phyloP scores from a whole-genome alignment of 805 yeast genomes.

The Zygosaccharomyces rouxii region DNA sequence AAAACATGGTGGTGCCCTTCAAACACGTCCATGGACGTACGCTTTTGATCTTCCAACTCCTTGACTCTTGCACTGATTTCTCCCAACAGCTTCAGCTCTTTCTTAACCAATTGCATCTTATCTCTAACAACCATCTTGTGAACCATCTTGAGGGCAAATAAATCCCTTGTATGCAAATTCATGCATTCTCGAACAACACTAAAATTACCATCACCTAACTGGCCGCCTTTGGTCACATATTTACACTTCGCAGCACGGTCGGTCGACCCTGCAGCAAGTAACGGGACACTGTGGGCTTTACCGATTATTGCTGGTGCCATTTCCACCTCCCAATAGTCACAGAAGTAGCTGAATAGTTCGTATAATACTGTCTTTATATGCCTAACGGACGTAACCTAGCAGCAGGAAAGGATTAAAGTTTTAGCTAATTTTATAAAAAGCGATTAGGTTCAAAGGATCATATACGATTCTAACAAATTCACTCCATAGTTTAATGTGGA shows the following conservation, averaged over 20 bases:
- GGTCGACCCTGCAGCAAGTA: conserved; percentile 14
- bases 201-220: conserved; percentile 46
- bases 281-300: conserved; percentile 7
- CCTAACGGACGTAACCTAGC: too few relatives aligned
- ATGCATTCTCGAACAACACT: conserved; percentile 49
- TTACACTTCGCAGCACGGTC: conserved; percentile 25
- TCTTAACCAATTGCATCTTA: conserved; percentile 43
- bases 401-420: too few relatives aligned
- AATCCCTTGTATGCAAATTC: conserved; percentile 38
- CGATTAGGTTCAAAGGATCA: background rate
- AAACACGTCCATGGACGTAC: conserved; percentile 18
- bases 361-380: too few relatives aligned
- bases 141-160: conserved; percentile 46
- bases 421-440: too few relatives aligned
- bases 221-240: conserved; percentile 26
- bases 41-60: conserved; percentile 36
- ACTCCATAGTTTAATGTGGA: background rate
- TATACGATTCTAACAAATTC: background rate
- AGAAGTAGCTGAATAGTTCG: background rate
- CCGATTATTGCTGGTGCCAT: background rate
- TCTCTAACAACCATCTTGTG: conserved; percentile 28
- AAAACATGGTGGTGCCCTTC: conserved; percentile 47
- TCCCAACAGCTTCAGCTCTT: conserved; percentile 54
- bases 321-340: background rate
- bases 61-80: conserved; percentile 24